phyloP scores from a whole-genome alignment of 192 early-diverging fungal species.

The Lunasporangiospora selenospora region DNA sequence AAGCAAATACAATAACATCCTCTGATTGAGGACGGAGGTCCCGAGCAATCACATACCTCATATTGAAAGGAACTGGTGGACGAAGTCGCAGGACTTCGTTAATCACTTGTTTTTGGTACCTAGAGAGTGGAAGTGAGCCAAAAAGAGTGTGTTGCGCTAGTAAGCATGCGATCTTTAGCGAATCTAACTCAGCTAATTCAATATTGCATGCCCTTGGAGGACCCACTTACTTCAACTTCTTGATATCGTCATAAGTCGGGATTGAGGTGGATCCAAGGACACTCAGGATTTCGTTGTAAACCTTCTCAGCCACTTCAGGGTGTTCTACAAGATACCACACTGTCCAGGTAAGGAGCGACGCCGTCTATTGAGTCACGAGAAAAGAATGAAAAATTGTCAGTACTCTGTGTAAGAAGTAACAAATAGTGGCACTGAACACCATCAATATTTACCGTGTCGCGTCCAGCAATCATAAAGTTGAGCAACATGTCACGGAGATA shows the following conservation, averaged over 20 bases:
- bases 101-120: slow-evolving; percentile 59
- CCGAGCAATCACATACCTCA: slow-evolving; percentile 18
- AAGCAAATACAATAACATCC: background rate
- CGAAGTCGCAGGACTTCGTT: slow-evolving; percentile 53
- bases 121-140: slow-evolving; percentile 24
- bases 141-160: too few species aligned
- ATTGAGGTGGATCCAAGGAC: slow-evolving; percentile 11
- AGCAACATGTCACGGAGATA: slow-evolving; percentile 44
- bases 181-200: too few species aligned
- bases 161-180: too few species aligned
- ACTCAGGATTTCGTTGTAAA: slow-evolving; percentile 18
- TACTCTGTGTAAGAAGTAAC: background rate
- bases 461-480: slow-evolving; percentile 41
- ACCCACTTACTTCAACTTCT: slow-evolving; percentile 36
- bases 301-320: slow-evolving; percentile 15
- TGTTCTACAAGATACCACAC: slow-evolving; percentile 29
- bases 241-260: slow-evolving; percentile 39
- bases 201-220: too few species aligned
- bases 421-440: background rate
- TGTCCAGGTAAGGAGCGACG: slow-evolving; percentile 29
- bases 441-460: slow-evolving; percentile 30
- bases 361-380: slow-evolving; percentile 23
- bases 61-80: slow-evolving; percentile 37
- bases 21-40: background rate
- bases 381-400: background rate